A percentile compares a stretch with the other conserved stretches of the same genome.
These are phyloP conservation scores for Nemania serpens DNA, from an alignment of 2,329 filamentous ascomycete genomes.

Conservation along the genomic window DNA sequence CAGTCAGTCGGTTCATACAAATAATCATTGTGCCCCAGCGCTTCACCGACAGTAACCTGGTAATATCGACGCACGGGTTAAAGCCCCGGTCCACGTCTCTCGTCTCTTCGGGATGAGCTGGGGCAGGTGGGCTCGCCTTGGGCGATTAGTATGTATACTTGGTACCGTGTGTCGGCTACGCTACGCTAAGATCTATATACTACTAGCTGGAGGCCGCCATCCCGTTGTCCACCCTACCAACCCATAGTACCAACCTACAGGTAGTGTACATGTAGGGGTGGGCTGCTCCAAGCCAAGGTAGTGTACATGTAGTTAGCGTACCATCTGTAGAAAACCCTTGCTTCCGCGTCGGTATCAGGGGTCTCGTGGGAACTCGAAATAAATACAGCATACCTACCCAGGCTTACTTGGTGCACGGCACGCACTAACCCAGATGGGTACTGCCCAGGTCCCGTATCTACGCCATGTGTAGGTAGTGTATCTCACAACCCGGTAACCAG, in stretches of 20 bases:
- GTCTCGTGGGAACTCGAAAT: background rate
- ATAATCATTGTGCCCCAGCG: too few relatives aligned
- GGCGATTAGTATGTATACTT: too few relatives aligned
- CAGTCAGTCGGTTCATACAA: too few relatives aligned
- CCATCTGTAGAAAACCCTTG: too few relatives aligned
- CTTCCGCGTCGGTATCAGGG: too few relatives aligned
- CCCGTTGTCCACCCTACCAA: background rate
- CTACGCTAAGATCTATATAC: constrained; percentile 3
- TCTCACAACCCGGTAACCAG: constrained; percentile 9
- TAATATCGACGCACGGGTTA: background rate
- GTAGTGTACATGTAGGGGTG: too few relatives aligned
- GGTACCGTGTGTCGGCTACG: constrained; percentile 9
- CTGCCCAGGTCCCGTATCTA: too few relatives aligned
- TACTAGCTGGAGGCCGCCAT: constrained; percentile 19
- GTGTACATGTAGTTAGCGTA: too few relatives aligned
- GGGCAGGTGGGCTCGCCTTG: background rate
- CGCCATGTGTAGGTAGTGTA: too few relatives aligned
- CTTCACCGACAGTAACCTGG: background rate
- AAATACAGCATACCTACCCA: too few relatives aligned
- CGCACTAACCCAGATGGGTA: background rate
- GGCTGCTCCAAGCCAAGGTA: too few relatives aligned
- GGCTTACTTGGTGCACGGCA: background rate
- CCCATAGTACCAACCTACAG: background rate
- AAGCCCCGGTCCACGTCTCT: background rate
- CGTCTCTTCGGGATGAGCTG: background rate